Base-by-base conservation (phyloP, 495 filamentous ascomycete species). In the Neurospora sp. region DNA sequence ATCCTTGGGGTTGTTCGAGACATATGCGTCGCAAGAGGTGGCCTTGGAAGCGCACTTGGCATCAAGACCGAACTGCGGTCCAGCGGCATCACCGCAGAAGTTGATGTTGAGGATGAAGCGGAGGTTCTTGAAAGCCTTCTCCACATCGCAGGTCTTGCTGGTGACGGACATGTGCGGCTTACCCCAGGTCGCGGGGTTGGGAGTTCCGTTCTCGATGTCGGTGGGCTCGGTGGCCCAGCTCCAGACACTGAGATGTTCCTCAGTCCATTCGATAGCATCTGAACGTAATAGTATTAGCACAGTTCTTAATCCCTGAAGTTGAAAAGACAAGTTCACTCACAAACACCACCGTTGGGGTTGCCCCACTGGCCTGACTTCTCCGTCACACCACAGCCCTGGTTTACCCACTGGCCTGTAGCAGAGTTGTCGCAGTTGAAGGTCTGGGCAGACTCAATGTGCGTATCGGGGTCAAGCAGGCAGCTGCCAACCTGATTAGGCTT, bases 221-320 rank as follows among this genome's bases (percentile, higher is more conserved):
- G 31, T 6, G 31, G 84, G 84, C 54, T 91, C 88, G 1, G 76
- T 73, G 14, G 90, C 77, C 82, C 92, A 95, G 83, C 89, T 91
- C 88, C 89, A 96, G 72, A 97, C 88, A 75, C 88, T 89, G 78
- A 96, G 89, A 74, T 77, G 84, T 9, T 87, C 77, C 5, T 82
- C 81, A 38, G 85, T 90, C 92, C 91, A 94, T 76, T 94, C 87
- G 80, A 91, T 90, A 3, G 92, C 92, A 76, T 93, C 75, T 80
- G 10, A 71, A 31, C 0, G 27, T 10, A 18, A 54, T 38, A 12
- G 9, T 69, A 69, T 75, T 46, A 71, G 71, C 44, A 69, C 23
- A 69, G 23, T 18, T 72, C n/a, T 14, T n/a, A 12, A 54, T 42
- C 23, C 5, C 5, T 3, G 1, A 31, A 20, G 40, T 31, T 20